These are phyloP conservation scores for Luvunga scandens DNA, from an alignment of 345 rosid species.

Conservation along the genomic window DNA sequence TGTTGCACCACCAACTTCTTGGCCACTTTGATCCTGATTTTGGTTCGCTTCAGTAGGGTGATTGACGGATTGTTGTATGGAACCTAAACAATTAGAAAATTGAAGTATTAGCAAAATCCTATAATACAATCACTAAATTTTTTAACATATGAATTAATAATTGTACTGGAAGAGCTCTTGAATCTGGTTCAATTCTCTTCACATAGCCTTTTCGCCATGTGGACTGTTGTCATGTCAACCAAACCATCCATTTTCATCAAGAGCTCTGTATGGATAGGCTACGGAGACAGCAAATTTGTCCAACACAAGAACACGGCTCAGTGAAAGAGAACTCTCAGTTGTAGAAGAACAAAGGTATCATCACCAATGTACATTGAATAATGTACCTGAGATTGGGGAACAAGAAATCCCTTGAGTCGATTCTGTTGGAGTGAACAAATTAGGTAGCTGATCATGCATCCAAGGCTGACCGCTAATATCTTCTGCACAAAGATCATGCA, in stretches of 20 bases:
- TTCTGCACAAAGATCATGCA: conserved; percentile 35
- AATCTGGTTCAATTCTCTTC: conserved; percentile 42
- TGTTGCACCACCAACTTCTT: conserved; percentile 29
- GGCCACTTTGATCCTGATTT: conserved; percentile 23
- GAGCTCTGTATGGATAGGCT: conserved; percentile 44
- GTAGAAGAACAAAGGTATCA: conserved; percentile 8
- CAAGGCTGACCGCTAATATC: conserved; percentile 32
- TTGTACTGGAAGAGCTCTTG: conserved; percentile 47
- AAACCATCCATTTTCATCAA: conserved; percentile 44
- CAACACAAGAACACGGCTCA: conserved; percentile 28
- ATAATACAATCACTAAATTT: background rate
- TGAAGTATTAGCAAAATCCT: conserved; percentile 15
- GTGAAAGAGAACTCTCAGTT: conserved; percentile 22
- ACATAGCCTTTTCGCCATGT: conserved; percentile 35
- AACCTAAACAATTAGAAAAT: conserved; percentile 45
- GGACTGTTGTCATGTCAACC: conserved; percentile 35
- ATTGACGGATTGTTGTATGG: conserved; percentile 11
- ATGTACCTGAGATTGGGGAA: conserved; percentile 50
- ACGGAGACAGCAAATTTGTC: conserved; percentile 41
- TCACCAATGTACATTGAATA: conserved; percentile 6
- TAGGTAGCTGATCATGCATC: conserved; percentile 38
- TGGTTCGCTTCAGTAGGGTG: conserved; percentile 19
- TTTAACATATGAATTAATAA: conserved; percentile 23
- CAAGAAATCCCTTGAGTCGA: conserved; percentile 15
- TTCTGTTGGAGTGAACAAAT: conserved; percentile 20